A percentile compares a stretch with the other conserved stretches of the same genome.
These are phyloP conservation scores for Backusella luteola DNA, from an alignment of 192 early-diverging fungal genomes.

Conservation along the genomic window DNA sequence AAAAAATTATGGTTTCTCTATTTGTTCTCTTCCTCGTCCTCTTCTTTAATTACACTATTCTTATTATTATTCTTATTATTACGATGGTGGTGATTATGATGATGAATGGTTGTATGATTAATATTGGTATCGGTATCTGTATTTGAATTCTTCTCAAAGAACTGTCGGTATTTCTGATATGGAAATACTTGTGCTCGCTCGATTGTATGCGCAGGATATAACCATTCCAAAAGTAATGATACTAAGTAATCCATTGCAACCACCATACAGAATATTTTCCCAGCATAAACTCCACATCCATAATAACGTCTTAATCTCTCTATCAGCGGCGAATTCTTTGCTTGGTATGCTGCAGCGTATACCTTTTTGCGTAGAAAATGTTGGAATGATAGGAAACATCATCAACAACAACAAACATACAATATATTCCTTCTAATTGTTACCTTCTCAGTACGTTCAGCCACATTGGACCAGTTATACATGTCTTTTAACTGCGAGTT, in stretches of 20 bases:
- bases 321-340: slow-evolving; percentile 63
- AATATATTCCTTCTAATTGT: background rate
- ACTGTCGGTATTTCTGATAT: slow-evolving; percentile 49
- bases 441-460: slow-evolving; percentile 83
- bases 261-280: slow-evolving; percentile 88
- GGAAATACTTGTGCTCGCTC: slow-evolving; percentile 72
- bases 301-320: slow-evolving; percentile 61
- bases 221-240: slow-evolving; percentile 77
- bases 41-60: background rate
- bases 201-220: slow-evolving; percentile 71
- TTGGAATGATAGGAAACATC: background rate
- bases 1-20: background rate
- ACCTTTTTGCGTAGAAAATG: slow-evolving; percentile 42
- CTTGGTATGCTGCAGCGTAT: slow-evolving; percentile 70
- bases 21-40: slow-evolving; percentile 3
- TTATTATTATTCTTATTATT: background rate
- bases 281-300: slow-evolving; percentile 87
- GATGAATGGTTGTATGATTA: background rate
- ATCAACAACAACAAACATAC: background rate
- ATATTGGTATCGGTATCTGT: background rate
- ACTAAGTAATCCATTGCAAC: slow-evolving; percentile 85
- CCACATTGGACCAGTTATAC: slow-evolving; percentile 98
- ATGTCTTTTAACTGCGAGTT: slow-evolving; percentile 86
- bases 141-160: background rate
- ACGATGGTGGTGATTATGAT: background rate